Base-by-base conservation (phyloP, 345 rosid species). In the Aegle marmelos region DNA sequence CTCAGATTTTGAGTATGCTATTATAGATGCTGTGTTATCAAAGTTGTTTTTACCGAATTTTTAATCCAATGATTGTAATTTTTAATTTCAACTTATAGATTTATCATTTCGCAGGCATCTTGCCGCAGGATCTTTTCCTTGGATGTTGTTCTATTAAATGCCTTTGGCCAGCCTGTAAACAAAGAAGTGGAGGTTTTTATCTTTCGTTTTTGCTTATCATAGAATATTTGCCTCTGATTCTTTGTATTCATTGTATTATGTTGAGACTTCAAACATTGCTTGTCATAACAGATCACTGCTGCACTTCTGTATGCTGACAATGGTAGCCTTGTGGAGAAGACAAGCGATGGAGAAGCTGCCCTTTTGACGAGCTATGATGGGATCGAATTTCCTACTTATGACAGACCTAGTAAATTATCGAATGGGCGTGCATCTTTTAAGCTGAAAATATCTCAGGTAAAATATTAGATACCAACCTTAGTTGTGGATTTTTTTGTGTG, bases 391-490 rank as follows among this genome's bases (percentile, higher is more conserved):
- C 83, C 90, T 72, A 87, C 94, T 60, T 80, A 64, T 68, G 91
- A 91, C 76, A 87, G 86, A 78, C 94, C 92, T 10, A 82, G 85
- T 85, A 89, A 81, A 83, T 62, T 92, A 73, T 70, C 86, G 82
- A 85, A 87, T 8, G 97, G 98, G 50, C 87, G 86, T n/a, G 91
- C 94, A 65, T 89, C 97, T 78, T 91, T 94, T 76, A 91, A 89
- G 84, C 90, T 94, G 78, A 91, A 91, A 81, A 91, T 92, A 76
- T 90, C 97, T 79, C 93, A 92, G 98, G 97, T 92, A 58, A 36
- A 62, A 59, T 41, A 67, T 68, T 61, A 62, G 34, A 76, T 70
- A 27, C 16, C 7, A 68, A 64, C 28, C 24, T n/a, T 64, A 34
- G 60, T 68, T 73, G 48, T 71, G 63, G 30, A 62, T 33, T 56